phyloP scores from a whole-genome alignment of 2,329 filamentous ascomycete species.

The Colletotrichum agaves region DNA sequence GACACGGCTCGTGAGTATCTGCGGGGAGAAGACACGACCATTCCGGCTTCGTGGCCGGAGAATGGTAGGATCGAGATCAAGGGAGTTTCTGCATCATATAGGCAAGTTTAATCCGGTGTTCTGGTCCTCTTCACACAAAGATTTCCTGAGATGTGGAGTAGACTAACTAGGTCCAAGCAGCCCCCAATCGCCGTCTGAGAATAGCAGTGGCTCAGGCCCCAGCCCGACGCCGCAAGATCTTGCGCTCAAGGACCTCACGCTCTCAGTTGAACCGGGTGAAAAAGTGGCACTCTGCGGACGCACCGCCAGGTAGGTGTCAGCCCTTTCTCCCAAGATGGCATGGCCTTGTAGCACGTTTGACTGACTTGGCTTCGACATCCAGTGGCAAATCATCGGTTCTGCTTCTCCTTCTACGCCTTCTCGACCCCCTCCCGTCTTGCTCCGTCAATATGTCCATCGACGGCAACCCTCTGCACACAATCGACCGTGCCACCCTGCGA shows the following conservation, averaged over 20 bases:
- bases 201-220: too few species aligned
- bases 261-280: conserved; percentile 42
- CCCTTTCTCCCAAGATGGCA: not conserved
- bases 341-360: too few species aligned
- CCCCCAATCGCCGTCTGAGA: too few species aligned
- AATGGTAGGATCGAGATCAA: conserved; percentile 44
- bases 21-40: conserved; percentile 24
- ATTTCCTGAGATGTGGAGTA: too few species aligned
- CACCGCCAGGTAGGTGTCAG: conserved; percentile 41
- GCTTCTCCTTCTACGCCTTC: conserved; percentile 51
- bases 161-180: too few species aligned
- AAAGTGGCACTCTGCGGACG: conserved; percentile 51
- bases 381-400: conserved; percentile 58
- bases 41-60: conserved; percentile 47
- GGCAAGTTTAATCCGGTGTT: conserved; percentile 39
- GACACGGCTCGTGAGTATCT: conserved; percentile 40
- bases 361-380: not conserved
- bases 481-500: conserved; percentile 56
- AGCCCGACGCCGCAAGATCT: too few species aligned
- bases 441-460: conserved; percentile 50
- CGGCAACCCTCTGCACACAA: conserved; percentile 46
- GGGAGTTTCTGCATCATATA: conserved; percentile 19
- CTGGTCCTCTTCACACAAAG: too few species aligned
- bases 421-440: conserved; percentile 48
- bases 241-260: too few species aligned